These are phyloP conservation scores for Citrus hindsii DNA, from an alignment of 345 rosid species.

Conservation along the genomic window DNA sequence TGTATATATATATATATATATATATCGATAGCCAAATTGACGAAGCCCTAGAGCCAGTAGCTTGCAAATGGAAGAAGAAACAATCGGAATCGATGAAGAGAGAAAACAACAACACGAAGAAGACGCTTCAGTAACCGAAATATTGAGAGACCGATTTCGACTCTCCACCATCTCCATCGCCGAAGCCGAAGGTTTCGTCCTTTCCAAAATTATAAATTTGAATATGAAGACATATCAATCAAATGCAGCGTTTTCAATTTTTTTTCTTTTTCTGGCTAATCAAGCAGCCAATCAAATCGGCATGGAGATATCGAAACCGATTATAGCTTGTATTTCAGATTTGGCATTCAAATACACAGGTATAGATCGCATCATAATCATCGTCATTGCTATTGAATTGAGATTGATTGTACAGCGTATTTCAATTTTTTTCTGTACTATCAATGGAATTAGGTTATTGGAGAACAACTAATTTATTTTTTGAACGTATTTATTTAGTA, in stretches of 20 bases:
- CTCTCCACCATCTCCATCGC: slow-evolving; percentile 77
- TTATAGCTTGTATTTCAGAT: slow-evolving; percentile 69
- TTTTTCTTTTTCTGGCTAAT: not conserved
- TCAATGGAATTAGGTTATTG: too few species aligned
- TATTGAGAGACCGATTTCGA: slow-evolving; percentile 72
- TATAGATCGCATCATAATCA: slow-evolving; percentile 5
- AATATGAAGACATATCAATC: not conserved
- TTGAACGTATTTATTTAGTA: not conserved
- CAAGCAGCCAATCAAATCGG: slow-evolving; percentile 56
- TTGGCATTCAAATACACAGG: slow-evolving; percentile 78
- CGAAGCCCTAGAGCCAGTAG: not conserved
- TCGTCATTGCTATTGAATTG: not conserved
- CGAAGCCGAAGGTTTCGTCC: slow-evolving; percentile 59
- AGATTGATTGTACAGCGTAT: not conserved
- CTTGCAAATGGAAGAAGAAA: slow-evolving; percentile 47
- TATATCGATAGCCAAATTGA: not conserved
- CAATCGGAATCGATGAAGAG: slow-evolving; percentile 37
- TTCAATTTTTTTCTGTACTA: too few species aligned
- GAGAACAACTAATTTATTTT: not conserved
- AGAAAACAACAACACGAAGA: slow-evolving; percentile 36
- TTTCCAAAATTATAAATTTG: not conserved
- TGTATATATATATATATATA: not conserved
- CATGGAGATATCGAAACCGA: slow-evolving; percentile 60
- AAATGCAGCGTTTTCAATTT: slow-evolving; percentile 12
- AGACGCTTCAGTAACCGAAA: slow-evolving; percentile 48